Base-by-base conservation (phyloP, 1,139 yeast species). In the Candida frijolesensis region DNA sequence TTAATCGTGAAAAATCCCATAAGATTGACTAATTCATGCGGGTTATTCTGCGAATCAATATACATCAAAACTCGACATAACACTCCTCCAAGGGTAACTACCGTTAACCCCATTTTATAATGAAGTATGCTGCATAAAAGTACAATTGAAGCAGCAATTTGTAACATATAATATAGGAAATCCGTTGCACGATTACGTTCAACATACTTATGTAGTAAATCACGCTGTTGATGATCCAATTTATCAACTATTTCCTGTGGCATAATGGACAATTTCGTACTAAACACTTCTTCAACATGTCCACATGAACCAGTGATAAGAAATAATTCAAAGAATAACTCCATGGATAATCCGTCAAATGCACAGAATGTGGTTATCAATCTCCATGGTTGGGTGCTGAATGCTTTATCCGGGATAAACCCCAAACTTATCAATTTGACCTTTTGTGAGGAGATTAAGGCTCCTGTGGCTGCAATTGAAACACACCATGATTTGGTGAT, bases 381-480 rank as follows among this genome's bases (percentile, higher is more conserved):
- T 46, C 79, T 58, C 79, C 79, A 75, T 11, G 72, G 72, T 56
- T 75, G 71, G 12, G 51, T 48, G 5, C 56, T 46, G 40, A 68
- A 60, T 11, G 68, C 68, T 46, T 57, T 57, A 42, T 64, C 67
- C 9, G 73, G 67, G 2, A 58, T 16, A 51, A 66, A 67, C 6
- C 56, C 50, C 33, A 69, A 54, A 45, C 51, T 54, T 9, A 51
- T 41, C 5, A 54, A 37, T 22, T 50, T 52, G n/a, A 61, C 58
- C n/a, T 59, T 47, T 18, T 59, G 55, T 15, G 59, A 25, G 7
- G 61, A 54, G 3, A 68, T 53, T 7, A 60, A 52, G 4, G 62
- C 34, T 1, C 68, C 57, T 1, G 63, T 50, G 14, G 57, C 37
- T 4, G 66, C 15, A 2, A 63, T 64, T 9, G 64, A 57, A 2